Base-by-base conservation (phyloP, 2,329 filamentous ascomycete species). In the Graphilbum fragrans region DNA sequence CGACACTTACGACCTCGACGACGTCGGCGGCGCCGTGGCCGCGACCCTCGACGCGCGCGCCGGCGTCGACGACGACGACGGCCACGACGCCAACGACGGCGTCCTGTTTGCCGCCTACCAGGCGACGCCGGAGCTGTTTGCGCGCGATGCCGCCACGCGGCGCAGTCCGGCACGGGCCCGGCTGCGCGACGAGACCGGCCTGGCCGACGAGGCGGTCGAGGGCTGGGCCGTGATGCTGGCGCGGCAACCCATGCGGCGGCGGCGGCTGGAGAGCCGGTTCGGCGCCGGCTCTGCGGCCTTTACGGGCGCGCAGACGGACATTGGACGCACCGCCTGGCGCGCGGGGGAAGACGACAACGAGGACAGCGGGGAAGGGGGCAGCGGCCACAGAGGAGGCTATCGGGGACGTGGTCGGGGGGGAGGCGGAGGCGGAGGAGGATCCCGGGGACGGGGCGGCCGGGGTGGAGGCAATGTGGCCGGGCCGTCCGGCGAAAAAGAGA, bases 191-290 rank as follows among this genome's bases (percentile, higher is more conserved):
- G 79, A 87, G 45, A 94, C 86, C 1, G 81, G 81, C 4, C 86
- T 95, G 86, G 87, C 86, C 0, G 88, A 96, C 51, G 90, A 96
- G 60, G 80, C 82, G 3, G 82, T 98, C 27, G 92, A 96, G 60
- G 92, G 92, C 5, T 98, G 90, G 88, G 86, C 75, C 0, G 65
- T 94, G 38, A 94, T 96, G 85, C 62, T 95, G 8, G 64, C 67
- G 12, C 73, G 88, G 25, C 82, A 90, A 51, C 72, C 83, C 1
- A 73, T 75, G 52, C 72, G 80, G 45, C 65, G 81, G 56, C 73
- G 75, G 43, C 70, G 74, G 42, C 62, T 96, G 35, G 85, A 94
- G 59, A 70, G 70, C 39, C 81, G 77, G 53, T 82, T 80, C 52
- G 70, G 71, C 11, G 29, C 8, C 29, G 29, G 29, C 8, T 10